Evolutionary conservation across 2,329 filamentous ascomycete genomes (phyloP).

Genomic region (Pseudopithomyces chartarum): DNA sequence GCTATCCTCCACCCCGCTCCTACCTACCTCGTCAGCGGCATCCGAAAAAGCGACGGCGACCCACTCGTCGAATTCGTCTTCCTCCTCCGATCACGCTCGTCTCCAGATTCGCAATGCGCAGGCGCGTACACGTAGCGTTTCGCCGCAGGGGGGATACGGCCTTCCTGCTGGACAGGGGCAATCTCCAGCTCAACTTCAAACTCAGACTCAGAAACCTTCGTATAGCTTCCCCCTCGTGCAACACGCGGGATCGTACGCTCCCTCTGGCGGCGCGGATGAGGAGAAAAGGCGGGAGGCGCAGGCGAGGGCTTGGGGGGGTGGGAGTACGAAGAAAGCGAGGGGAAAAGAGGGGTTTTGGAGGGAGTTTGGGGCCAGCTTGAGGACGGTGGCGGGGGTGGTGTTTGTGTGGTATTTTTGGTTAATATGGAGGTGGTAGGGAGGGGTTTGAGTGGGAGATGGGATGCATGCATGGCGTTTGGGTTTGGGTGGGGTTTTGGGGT

Average conservation of each 20-base stretch:
- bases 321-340: conserved; percentile 37
- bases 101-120: conserved; percentile 35
- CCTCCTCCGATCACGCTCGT: conserved; percentile 28
- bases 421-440: conserved; percentile 64
- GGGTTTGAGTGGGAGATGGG: too few relatives aligned
- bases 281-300: conserved; percentile 27
- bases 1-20: conserved; percentile 30
- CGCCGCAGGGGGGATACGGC: conserved; percentile 39
- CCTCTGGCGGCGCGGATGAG: conserved; percentile 14
- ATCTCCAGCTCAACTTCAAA: background rate
- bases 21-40: conserved; percentile 32
- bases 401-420: conserved; percentile 70
- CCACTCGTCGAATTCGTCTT: conserved; percentile 38
- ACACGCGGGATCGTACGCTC: conserved; percentile 49
- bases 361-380: conserved; percentile 67
- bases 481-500: too few relatives aligned
- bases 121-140: conserved; percentile 45
- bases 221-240: conserved; percentile 42
- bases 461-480: too few relatives aligned
- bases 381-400: conserved; percentile 67
- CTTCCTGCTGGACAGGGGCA: too few relatives aligned
- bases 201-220: conserved; percentile 23
- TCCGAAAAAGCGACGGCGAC: conserved; percentile 27
- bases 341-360: conserved; percentile 54
- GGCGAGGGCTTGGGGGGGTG: conserved; percentile 34